These are phyloP conservation scores for Dichomitus squalens DNA, from an alignment of 1,284 basidiomycete genomes.

Conservation along the genomic window DNA sequence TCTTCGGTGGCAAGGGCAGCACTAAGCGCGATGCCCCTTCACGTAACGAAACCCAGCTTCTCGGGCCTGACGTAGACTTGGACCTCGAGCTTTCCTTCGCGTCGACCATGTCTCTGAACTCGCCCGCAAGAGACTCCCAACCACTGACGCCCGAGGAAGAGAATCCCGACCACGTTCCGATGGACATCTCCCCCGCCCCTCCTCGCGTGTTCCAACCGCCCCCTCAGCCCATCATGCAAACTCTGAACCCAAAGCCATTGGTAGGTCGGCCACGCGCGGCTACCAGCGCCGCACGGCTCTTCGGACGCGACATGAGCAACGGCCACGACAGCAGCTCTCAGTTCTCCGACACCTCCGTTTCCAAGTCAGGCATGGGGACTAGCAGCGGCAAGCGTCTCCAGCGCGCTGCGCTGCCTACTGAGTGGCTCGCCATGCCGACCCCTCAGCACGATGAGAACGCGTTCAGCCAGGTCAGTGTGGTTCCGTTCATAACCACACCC, in stretches of 20 bases:
- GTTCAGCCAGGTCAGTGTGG: slow-evolving; percentile 35
- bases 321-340: slow-evolving; percentile 27
- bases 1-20: slow-evolving; percentile 48
- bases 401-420: slow-evolving; percentile 58
- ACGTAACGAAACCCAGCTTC: slow-evolving; percentile 61
- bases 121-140: slow-evolving; percentile 53
- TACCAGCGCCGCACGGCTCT: slow-evolving; percentile 59
- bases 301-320: slow-evolving; percentile 74
- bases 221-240: slow-evolving; percentile 4
- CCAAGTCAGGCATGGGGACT: slow-evolving; percentile 42
- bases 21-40: slow-evolving; percentile 40
- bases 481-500: slow-evolving; percentile 10
- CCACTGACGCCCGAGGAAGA: slow-evolving; percentile 48
- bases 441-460: slow-evolving; percentile 29
- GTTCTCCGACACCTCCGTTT: slow-evolving; percentile 27
- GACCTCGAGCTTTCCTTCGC: slow-evolving; percentile 79
- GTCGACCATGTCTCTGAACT: slow-evolving; percentile 76
- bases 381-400: slow-evolving; percentile 54
- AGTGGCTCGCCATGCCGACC: slow-evolving; percentile 52
- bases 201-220: slow-evolving; percentile 33
- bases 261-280: slow-evolving; percentile 20
- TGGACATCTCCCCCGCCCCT: slow-evolving; percentile 79
- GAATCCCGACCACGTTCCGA: slow-evolving; percentile 51
- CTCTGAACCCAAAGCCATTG: slow-evolving; percentile 6
- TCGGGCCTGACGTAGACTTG: slow-evolving; percentile 55